Percentiles rank a stretch among this genome's conserved stretches.
phyloP scores from a whole-genome alignment of 495 filamentous ascomycete genomes.

The Penicillium manginii region DNA sequence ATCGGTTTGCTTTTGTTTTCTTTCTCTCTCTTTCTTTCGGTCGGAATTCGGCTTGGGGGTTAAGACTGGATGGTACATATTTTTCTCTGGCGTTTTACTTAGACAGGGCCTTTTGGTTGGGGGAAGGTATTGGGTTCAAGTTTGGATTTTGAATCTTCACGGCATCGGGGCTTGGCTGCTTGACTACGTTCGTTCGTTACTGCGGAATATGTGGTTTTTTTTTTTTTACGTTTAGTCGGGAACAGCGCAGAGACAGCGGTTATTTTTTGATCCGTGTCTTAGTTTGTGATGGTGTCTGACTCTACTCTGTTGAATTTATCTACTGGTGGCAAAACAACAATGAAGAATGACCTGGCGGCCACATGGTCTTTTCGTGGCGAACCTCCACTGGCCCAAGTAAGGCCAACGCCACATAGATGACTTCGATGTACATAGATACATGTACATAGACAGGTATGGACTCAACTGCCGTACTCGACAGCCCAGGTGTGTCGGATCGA shows the following conservation, averaged over 20 bases:
- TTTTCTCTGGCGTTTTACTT: constrained; percentile 1
- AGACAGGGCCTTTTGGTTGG: neutral
- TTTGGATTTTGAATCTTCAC: neutral
- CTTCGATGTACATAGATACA: too few species aligned
- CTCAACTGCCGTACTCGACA: neutral
- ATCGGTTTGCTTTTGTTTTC: neutral
- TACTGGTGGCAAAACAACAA: neutral
- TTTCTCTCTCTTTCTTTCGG: neutral
- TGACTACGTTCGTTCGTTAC: too few species aligned
- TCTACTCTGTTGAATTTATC: too few species aligned
- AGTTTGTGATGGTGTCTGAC: too few species aligned
- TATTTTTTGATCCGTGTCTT: too few species aligned
- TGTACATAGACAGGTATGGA: too few species aligned
- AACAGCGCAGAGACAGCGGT: too few species aligned
- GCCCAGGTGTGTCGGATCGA: neutral
- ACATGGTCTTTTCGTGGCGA: neutral
- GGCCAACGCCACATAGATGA: neutral
- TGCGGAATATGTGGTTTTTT: too few species aligned
- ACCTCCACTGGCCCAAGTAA: neutral
- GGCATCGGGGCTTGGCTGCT: too few species aligned
- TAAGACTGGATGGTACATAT: neutral
- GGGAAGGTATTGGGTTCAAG: neutral
- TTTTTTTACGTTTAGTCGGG: too few species aligned
- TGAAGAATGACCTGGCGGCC: neutral
- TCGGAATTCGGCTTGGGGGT: neutral